Conservation (phyloP, 495 filamentous ascomycete species). For the Podospora tetraspora region DNA sequence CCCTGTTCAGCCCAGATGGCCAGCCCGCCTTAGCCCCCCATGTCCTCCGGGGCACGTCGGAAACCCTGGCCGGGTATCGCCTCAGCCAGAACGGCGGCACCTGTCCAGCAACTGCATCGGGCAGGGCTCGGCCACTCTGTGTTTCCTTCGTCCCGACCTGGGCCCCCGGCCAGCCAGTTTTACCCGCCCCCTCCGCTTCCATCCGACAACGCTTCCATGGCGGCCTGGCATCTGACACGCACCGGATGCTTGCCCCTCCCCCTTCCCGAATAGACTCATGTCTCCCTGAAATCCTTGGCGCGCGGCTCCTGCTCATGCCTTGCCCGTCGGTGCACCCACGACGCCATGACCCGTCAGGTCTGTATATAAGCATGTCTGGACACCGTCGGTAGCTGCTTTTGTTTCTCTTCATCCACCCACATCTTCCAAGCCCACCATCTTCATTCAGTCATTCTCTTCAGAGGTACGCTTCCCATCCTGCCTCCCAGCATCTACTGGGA, state of each 20-base stretch:
- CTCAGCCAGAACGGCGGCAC: neutral
- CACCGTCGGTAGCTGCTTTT: conserved; percentile 21
- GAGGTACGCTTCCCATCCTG: conserved; percentile 31
- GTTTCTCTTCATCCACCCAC: conserved; percentile 36
- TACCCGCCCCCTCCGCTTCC: conserved; percentile 32
- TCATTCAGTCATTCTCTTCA: conserved; percentile 46
- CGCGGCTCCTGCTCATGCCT: conserved; percentile 34
- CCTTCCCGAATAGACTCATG: conserved; percentile 37
- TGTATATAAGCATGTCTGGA: conserved; percentile 39
- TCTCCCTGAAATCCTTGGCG: conserved; percentile 37
- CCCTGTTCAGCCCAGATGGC: neutral
- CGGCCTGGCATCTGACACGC: conserved; percentile 42
- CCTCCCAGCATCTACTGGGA: neutral
- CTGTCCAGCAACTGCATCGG: neutral
- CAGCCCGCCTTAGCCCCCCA: neutral
- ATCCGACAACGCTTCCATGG: conserved; percentile 28
- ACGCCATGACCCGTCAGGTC: conserved; percentile 14
- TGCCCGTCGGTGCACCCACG: conserved; percentile 24
- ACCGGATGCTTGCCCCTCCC: conserved; percentile 38
- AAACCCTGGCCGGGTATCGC: conserved; percentile 1
- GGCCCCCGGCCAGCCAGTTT: conserved; percentile 34
- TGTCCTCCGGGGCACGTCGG: neutral
- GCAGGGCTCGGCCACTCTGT: conserved; percentile 16
- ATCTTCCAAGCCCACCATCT: conserved; percentile 23
- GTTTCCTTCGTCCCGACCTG: conserved; percentile 20